Evolutionary conservation across 768 basidiomycete genomes (phyloP).

Genomic region (Tricholoma sp.): DNA sequence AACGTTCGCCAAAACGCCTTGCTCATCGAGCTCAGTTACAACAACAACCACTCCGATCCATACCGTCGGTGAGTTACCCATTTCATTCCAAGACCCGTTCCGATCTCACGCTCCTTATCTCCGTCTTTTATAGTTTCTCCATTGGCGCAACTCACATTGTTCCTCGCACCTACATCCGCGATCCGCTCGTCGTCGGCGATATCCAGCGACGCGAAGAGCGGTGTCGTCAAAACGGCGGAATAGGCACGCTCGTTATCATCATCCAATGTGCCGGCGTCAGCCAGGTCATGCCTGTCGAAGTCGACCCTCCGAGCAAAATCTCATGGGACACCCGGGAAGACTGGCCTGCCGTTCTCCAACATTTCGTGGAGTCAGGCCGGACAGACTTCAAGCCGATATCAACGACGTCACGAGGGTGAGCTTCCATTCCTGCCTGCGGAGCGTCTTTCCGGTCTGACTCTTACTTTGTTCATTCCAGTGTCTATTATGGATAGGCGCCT

Average conservation of each 20-base stretch:
- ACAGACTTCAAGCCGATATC: conserved; percentile 83
- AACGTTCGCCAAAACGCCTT: conserved; percentile 76
- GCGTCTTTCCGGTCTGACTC: conserved; percentile 4
- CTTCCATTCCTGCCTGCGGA: not conserved
- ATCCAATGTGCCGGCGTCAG: conserved; percentile 72
- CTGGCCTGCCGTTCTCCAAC: conserved; percentile 63
- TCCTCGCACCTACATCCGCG: conserved; percentile 65
- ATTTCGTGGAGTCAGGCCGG: conserved; percentile 69
- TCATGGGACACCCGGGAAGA: conserved; percentile 73
- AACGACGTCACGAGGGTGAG: conserved; percentile 70
- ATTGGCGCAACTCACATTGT: conserved; percentile 67
- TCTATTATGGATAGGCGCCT: conserved; percentile 36
- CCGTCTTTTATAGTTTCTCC: conserved; percentile 56
- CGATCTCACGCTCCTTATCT: conserved; percentile 7
- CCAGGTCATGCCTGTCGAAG: conserved; percentile 85
- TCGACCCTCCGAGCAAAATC: conserved; percentile 73
- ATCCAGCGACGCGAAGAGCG: conserved; percentile 78
- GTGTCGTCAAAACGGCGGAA: conserved; percentile 69
- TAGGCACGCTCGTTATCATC: conserved; percentile 70
- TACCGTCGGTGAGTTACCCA: conserved; percentile 53
- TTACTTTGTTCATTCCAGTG: conserved; percentile 21
- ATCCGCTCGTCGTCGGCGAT: conserved; percentile 70
- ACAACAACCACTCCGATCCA: conserved; percentile 47
- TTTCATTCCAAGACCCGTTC: conserved; percentile 8
- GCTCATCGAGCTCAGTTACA: conserved; percentile 62